Evolutionary conservation across 2,329 filamentous ascomycete species (phyloP).

Genomic region (Didymosphaeria variabile): DNA sequence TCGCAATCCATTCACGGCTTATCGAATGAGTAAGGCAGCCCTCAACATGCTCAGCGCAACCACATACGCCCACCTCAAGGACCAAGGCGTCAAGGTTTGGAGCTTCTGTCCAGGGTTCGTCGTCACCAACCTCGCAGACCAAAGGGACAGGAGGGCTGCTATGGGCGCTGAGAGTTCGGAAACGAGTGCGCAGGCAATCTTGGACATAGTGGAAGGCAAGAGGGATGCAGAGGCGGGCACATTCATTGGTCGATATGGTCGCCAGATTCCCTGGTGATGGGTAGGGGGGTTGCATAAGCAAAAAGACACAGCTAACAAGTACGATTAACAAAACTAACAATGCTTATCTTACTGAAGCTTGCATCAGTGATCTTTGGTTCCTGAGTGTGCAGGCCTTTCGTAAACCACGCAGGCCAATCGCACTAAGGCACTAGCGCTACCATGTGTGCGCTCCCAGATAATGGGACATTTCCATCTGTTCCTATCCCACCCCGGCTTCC

Average conservation of each 20-base stretch:
- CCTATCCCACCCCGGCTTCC: background rate
- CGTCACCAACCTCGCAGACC: slow-evolving; percentile 35
- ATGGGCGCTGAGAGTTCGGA: slow-evolving; percentile 39
- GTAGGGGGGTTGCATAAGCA: background rate
- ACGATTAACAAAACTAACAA: background rate
- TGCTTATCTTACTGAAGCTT: background rate
- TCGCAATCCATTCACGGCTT: slow-evolving; percentile 25
- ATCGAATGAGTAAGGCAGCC: slow-evolving; percentile 49
- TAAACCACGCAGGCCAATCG: background rate
- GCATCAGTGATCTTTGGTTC: background rate
- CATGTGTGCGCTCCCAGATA: background rate
- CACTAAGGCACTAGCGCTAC: background rate
- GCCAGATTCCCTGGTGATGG: slow-evolving; percentile 33
- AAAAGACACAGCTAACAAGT: background rate
- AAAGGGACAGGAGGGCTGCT: slow-evolving; percentile 29
- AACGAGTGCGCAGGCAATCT: slow-evolving; percentile 43
- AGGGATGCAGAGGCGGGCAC: slow-evolving; percentile 38
- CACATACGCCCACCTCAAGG: slow-evolving; percentile 51
- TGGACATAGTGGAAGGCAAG: slow-evolving; percentile 42
- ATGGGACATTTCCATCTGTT: background rate
- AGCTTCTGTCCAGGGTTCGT: slow-evolving; percentile 44
- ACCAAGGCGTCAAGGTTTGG: slow-evolving; percentile 39
- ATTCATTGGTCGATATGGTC: slow-evolving; percentile 36
- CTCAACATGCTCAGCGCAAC: slow-evolving; percentile 48
- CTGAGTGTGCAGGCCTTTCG: background rate